A percentile compares a stretch with the other conserved stretches of the same genome.
Evolutionary conservation across 2,329 filamentous ascomycete species (phyloP).

Genomic region (Arthrinium phaeospermum): DNA sequence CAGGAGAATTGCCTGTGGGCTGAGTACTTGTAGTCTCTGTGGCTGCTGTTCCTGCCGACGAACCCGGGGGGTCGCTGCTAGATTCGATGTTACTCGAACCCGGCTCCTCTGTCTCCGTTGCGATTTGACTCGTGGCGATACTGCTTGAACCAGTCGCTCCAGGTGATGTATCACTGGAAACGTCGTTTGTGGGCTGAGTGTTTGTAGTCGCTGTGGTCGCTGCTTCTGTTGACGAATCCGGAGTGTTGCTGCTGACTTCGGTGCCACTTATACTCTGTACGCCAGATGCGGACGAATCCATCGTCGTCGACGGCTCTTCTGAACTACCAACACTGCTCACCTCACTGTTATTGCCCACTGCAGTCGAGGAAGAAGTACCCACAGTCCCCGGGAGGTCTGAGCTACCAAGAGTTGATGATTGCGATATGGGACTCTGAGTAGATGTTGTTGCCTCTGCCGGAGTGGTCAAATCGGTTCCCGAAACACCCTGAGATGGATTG

Average conservation of each 20-base stretch:
- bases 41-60: neutral
- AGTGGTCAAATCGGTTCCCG: neutral
- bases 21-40: neutral
- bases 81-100: no score
- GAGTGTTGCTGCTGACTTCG: neutral
- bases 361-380: neutral
- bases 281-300: neutral
- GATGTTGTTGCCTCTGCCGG: neutral
- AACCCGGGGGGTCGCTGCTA: no score
- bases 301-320: neutral
- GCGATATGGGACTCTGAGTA: neutral
- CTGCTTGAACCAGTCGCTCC: neutral
- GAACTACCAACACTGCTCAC: neutral
- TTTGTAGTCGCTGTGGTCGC: neutral
- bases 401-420: neutral
- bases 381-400: neutral
- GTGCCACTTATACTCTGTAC: neutral
- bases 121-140: neutral
- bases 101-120: neutral
- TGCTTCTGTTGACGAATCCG: neutral
- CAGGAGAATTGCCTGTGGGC: neutral
- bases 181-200: neutral
- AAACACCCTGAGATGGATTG: neutral
- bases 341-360: no score
- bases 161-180: neutral